Percentiles rank a stretch among this genome's conserved stretches.
Evolutionary conservation across 2,329 filamentous ascomycete species (phyloP).

Genomic region (Akanthomyces uredinophilus): DNA sequence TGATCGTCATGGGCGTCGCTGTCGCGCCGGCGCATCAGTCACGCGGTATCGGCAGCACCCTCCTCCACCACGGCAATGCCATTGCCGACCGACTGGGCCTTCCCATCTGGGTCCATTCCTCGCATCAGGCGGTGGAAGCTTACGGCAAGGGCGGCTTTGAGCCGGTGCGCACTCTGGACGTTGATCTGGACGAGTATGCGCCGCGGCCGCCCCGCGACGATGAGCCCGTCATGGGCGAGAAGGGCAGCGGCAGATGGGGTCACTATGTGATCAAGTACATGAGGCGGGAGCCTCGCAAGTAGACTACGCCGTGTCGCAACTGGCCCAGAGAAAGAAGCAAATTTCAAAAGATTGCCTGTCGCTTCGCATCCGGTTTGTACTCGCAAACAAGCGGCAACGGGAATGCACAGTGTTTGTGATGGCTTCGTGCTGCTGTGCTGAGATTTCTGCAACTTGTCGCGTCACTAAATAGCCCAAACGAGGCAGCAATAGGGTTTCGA

Average conservation of each 20-base stretch:
- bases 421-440: no score
- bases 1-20: slow-evolving; percentile 14
- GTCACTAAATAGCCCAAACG: no score
- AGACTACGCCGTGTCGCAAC: not conserved
- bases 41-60: slow-evolving; percentile 11
- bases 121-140: slow-evolving; percentile 15
- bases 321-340: no score
- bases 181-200: slow-evolving; percentile 16
- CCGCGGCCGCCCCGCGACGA: slow-evolving; percentile 12
- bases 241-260: slow-evolving; percentile 15
- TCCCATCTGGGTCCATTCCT: slow-evolving; percentile 15
- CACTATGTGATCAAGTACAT: slow-evolving; percentile 15
- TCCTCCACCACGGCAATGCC: slow-evolving; percentile 13
- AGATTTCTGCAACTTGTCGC: no score
- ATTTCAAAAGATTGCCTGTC: no score
- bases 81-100: slow-evolving; percentile 13
- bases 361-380: no score
- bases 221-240: slow-evolving; percentile 15
- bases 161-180: slow-evolving; percentile 9
- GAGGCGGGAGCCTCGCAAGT: not conserved
- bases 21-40: slow-evolving; percentile 15
- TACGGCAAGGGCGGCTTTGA: slow-evolving; percentile 14
- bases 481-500: no score
- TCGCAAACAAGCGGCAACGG: no score
- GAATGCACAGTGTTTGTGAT: no score